A percentile compares a stretch with the other conserved stretches of the same genome.
Evolutionary conservation across 768 basidiomycete genomes (phyloP).

Genomic region (Termitomyces sp.): DNA sequence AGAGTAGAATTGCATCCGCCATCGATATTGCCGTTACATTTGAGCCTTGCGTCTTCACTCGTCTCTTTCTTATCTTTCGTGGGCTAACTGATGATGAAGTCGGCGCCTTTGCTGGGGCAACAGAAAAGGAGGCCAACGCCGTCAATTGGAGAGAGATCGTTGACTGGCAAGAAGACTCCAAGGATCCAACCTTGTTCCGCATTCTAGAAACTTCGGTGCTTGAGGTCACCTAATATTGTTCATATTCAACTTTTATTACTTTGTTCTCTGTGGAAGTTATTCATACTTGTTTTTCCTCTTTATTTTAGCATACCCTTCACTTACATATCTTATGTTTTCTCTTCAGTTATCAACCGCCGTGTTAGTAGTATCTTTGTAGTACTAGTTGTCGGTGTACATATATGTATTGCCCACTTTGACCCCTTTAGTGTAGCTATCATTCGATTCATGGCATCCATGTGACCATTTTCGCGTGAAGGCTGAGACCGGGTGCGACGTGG

Average conservation of each 20-base stretch:
- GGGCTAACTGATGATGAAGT: conserved; percentile 81
- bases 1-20: conserved; percentile 77
- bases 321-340: conserved; percentile 4
- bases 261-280: conserved; percentile 3
- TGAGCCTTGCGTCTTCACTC: conserved; percentile 78
- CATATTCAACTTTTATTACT: background rate
- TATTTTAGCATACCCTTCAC: conserved; percentile 11
- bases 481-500: background rate
- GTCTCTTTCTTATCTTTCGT: conserved; percentile 84
- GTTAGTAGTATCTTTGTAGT: conserved; percentile 14
- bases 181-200: conserved; percentile 71
- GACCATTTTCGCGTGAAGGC: too few relatives aligned
- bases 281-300: conserved; percentile 4
- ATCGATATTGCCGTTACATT: conserved; percentile 83
- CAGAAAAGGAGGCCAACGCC: conserved; percentile 82
- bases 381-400: conserved; percentile 4
- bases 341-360: conserved; percentile 2
- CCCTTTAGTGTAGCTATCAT: conserved; percentile 2
- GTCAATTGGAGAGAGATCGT: conserved; percentile 81
- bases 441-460: too few relatives aligned
- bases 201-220: conserved; percentile 78
- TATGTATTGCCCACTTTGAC: conserved; percentile 1
- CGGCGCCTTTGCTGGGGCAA: conserved; percentile 68
- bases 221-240: conserved; percentile 51
- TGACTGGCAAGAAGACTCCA: conserved; percentile 79